These are phyloP conservation scores for Telopea speciosissima DNA, from an alignment of 177 flowering plant species.

Conservation along the genomic window DNA sequence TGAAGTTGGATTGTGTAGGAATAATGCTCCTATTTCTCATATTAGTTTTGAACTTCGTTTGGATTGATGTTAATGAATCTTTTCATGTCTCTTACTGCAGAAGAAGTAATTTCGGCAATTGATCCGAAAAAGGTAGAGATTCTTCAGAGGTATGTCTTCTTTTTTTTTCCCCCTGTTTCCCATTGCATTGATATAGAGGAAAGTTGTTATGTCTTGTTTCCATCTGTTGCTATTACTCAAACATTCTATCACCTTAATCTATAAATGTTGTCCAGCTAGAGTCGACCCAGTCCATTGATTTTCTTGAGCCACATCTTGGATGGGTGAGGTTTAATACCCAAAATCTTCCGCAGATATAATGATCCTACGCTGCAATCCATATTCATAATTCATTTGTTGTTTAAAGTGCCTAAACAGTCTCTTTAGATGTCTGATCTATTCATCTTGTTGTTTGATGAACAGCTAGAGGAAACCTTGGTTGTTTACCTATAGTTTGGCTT, in stretches of 20 bases:
- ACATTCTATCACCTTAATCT: not conserved
- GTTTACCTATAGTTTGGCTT: too few relatives aligned
- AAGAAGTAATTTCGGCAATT: conserved; percentile 72
- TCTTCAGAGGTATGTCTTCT: conserved; percentile 59
- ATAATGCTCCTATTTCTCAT: too few relatives aligned
- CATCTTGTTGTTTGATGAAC: too few relatives aligned
- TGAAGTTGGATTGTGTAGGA: too few relatives aligned
- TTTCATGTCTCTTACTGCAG: conserved; percentile 32
- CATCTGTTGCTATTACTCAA: not conserved
- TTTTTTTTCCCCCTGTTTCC: not conserved
- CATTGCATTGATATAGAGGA: not conserved
- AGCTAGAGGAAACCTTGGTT: too few relatives aligned
- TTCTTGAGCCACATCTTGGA: not conserved
- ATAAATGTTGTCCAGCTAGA: not conserved
- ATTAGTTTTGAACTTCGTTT: too few relatives aligned
- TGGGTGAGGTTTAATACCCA: not conserved
- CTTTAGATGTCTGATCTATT: too few relatives aligned
- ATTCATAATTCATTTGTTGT: not conserved
- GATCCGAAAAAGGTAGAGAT: conserved; percentile 82
- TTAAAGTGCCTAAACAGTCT: too few relatives aligned
- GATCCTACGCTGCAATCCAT: not conserved
- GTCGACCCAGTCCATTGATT: not conserved
- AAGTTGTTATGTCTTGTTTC: not conserved
- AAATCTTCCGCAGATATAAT: not conserved
- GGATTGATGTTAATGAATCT: not conserved